Percentiles rank a stretch among this genome's conserved stretches.
Conservation (phyloP, 768 basidiomycete species). For the Epithele typhae region DNA sequence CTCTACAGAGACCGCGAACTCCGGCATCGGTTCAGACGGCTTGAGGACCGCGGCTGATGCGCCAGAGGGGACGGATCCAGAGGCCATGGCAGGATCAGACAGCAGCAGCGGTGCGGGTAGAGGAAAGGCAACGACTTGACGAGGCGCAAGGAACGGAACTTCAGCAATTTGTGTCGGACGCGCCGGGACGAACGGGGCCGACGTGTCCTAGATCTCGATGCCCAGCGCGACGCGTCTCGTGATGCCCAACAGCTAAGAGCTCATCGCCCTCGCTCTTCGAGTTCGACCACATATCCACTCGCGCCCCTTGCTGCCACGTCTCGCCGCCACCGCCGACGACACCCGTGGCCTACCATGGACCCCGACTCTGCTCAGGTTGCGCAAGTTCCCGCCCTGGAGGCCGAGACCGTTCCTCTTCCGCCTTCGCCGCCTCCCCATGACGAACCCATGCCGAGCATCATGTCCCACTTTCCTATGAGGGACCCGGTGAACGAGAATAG, state of each 20-base stretch:
- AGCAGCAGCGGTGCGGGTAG: neutral
- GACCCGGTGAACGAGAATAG: slow-evolving; percentile 19
- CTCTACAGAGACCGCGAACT: slow-evolving; percentile 60
- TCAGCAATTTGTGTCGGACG: too few species aligned
- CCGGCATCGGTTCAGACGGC: slow-evolving; percentile 67
- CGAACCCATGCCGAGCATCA: slow-evolving; percentile 11
- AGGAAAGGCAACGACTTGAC: neutral
- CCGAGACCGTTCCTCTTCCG: slow-evolving; percentile 22
- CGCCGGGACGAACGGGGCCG: too few species aligned
- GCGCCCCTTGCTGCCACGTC: too few species aligned
- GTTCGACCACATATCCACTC: too few species aligned
- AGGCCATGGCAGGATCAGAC: neutral
- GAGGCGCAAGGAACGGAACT: too few species aligned
- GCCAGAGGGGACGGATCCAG: slow-evolving; percentile 39
- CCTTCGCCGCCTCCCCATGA: slow-evolving; percentile 23
- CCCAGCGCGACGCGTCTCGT: slow-evolving; percentile 16
- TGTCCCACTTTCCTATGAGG: slow-evolving; percentile 3
- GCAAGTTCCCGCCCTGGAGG: slow-evolving; percentile 15
- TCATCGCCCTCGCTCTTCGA: slow-evolving; percentile 12
- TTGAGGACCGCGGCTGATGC: slow-evolving; percentile 77
- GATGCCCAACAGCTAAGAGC: slow-evolving; percentile 9
- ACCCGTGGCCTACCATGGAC: too few species aligned
- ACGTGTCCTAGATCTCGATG: slow-evolving; percentile 7
- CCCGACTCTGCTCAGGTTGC: slow-evolving; percentile 12
- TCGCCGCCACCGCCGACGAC: slow-evolving; percentile 7